Percentiles rank a stretch among this genome's conserved stretches.
Conservation (phyloP, 1,284 basidiomycete species). For the Naganishia sp. region DNA sequence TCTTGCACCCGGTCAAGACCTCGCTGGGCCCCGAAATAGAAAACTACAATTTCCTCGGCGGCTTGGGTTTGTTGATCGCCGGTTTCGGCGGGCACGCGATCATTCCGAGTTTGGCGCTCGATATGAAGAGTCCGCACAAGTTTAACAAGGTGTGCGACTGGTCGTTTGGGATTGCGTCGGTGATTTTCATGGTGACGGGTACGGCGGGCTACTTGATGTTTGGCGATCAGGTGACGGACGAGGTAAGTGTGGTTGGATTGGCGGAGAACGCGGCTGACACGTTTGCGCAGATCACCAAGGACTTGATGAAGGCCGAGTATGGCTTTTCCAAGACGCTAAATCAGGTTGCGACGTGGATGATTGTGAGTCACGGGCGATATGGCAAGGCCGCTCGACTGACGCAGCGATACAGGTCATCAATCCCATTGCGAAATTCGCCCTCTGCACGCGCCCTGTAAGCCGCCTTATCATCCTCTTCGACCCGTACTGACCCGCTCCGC, state of each 20-base stretch:
- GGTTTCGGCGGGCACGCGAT: constrained; percentile 95
- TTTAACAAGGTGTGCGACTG: constrained; percentile 67
- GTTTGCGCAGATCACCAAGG: constrained; percentile 72
- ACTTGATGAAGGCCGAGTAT: constrained; percentile 69
- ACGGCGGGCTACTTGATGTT: constrained; percentile 91
- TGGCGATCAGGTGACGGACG: constrained; percentile 75
- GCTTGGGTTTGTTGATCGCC: constrained; percentile 90
- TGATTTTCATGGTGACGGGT: constrained; percentile 77
- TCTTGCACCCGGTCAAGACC: constrained; percentile 74
- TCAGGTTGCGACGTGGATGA: constrained; percentile 78
- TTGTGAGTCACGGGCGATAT: constrained; percentile 55
- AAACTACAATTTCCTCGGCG: constrained; percentile 55
- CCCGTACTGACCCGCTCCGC: not conserved
- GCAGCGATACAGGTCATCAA: constrained; percentile 61
- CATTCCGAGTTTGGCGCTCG: constrained; percentile 82
- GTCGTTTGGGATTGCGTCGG: constrained; percentile 64
- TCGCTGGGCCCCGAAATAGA: constrained; percentile 62
- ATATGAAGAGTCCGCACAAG: constrained; percentile 81
- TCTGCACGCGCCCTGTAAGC: constrained; percentile 77
- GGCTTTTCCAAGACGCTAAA: constrained; percentile 77
- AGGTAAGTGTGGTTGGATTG: constrained; percentile 59
- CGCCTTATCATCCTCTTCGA: not conserved
- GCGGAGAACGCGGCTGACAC: constrained; percentile 5
- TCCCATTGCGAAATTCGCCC: constrained; percentile 84
- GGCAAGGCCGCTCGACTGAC: not conserved